phyloP scores from a whole-genome alignment of 805 yeast species.

The Candida krabiensis region DNA sequence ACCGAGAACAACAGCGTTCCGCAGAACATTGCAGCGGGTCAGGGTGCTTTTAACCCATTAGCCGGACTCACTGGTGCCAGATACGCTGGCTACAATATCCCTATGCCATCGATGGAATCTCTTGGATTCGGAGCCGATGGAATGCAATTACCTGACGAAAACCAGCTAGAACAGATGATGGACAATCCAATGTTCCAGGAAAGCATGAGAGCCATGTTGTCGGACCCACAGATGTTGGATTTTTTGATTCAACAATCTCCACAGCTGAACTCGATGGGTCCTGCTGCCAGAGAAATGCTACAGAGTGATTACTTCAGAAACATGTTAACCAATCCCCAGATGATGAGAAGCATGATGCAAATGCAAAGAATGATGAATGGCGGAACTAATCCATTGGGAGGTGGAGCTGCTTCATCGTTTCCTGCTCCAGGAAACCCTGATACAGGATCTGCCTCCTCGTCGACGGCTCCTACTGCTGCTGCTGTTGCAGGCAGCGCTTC shows the following conservation, averaged over 20 bases:
- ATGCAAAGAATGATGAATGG: slow-evolving; percentile 58
- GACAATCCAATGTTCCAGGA: slow-evolving; percentile 80
- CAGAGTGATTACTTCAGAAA: slow-evolving; percentile 82
- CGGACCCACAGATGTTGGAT: slow-evolving; percentile 87
- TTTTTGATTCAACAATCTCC: slow-evolving; percentile 81
- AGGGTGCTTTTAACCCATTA: slow-evolving; percentile 84
- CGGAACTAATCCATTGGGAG: slow-evolving; percentile 31
- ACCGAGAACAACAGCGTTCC: slow-evolving; percentile 48
- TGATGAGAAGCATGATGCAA: slow-evolving; percentile 79
- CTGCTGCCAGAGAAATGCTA: slow-evolving; percentile 81
- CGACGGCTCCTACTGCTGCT: slow-evolving; percentile 17
- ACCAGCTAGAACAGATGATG: slow-evolving; percentile 73
- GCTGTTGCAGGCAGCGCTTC: slow-evolving; percentile 23
- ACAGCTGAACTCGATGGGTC: slow-evolving; percentile 82
- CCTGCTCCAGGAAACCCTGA: slow-evolving; percentile 50
- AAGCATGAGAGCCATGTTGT: slow-evolving; percentile 75
- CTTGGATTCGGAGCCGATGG: slow-evolving; percentile 87
- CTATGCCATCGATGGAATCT: slow-evolving; percentile 72
- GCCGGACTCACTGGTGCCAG: slow-evolving; percentile 94
- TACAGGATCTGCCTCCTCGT: slow-evolving; percentile 19
- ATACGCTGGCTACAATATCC: slow-evolving; percentile 84
- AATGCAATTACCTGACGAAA: slow-evolving; percentile 74
- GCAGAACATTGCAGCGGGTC: slow-evolving; percentile 82
- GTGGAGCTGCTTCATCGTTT: slow-evolving; percentile 35
- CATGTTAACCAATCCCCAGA: slow-evolving; percentile 79